Evolutionary conservation across 495 filamentous ascomycete species (phyloP), one percentile per base, ranked within the genome.

Genomic region (Daldinia caldariorum): DNA sequence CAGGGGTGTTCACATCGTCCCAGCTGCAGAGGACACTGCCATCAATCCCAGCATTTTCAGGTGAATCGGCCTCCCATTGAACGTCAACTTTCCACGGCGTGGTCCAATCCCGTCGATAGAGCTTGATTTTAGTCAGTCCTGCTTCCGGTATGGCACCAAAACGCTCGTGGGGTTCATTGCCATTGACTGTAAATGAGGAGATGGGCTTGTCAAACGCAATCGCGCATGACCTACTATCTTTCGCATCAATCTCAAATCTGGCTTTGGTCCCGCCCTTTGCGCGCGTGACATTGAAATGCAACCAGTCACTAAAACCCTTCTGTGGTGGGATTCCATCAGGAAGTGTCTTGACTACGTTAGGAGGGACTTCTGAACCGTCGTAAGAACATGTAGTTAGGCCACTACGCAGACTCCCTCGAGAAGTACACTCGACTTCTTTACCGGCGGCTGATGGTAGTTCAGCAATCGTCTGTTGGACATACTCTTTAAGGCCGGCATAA

Each of bases 21-120:
- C 95, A 99, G 14, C 92, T 78, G 82, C 94, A 98, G 9, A 91
- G 84, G 4, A 94, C 88, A 50, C 81, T 83, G 0, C 94, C 94
- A 65, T 87, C 85, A 54, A 94, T 76, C 7, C 83, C 83, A 9
- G 70, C 73, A 10, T 63, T 69, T 16, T 39, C 43, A 59, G 73
- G 57, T 10, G 53, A 74, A 4, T 70, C 58, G 3, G 77, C 74
- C 45, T 83, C 77, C 89, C 94, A 95, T 37, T 86, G 80, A 0
- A 97, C 86, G 71, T 91, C 87, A 7, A 97, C 90, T 13, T 83
- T 84, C 92, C 94, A 97, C 35, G 81, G 81, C 20, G 84, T 85
- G 29, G 87, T 86, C 91, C 92, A 97, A 16, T 87, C 84, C 58
- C 91, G 84, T 78, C 91, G 89, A 89, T 89, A 94, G 6, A 95